Conservation (phyloP, 2,329 filamentous ascomycete genomes). For the Shiraia bambusicola region DNA sequence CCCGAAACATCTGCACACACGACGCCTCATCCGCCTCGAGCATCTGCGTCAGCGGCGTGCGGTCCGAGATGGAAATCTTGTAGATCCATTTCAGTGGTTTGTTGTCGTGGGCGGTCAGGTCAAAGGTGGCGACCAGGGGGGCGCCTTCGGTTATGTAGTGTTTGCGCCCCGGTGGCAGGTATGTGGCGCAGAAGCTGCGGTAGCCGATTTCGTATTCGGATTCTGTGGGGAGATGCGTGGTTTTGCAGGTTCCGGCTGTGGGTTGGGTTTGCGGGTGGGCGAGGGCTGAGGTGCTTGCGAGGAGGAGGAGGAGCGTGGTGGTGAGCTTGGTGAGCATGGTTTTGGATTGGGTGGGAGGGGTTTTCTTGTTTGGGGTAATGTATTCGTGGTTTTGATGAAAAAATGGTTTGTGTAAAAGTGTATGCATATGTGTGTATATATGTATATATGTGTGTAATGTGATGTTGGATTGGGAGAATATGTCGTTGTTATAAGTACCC, state of each 20-base stretch:
- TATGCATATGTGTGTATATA: no score
- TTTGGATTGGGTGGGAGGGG: no score
- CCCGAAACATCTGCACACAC: no score
- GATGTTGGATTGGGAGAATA: no score
- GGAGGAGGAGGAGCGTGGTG: background rate
- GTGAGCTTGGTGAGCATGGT: no score
- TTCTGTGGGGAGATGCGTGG: background rate
- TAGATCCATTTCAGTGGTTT: constrained; percentile 8
- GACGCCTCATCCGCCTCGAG: no score
- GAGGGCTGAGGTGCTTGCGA: background rate
- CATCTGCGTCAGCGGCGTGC: background rate
- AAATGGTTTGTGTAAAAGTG: no score
- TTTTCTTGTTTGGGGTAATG: no score
- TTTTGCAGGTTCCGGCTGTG: background rate
- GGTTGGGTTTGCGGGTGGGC: background rate
- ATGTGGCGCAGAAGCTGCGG: background rate
- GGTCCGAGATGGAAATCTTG: background rate
- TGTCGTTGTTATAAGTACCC: no score
- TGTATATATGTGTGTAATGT: no score
- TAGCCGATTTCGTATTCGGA: background rate
- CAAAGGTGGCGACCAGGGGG: constrained; percentile 1
- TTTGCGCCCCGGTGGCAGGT: background rate
- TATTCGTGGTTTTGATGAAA: no score
- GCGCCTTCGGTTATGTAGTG: background rate
- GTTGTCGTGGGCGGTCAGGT: background rate